These are phyloP conservation scores for Xanthoparmelia taractica DNA, from an alignment of 495 filamentous ascomycete species.

Conservation along the genomic window DNA sequence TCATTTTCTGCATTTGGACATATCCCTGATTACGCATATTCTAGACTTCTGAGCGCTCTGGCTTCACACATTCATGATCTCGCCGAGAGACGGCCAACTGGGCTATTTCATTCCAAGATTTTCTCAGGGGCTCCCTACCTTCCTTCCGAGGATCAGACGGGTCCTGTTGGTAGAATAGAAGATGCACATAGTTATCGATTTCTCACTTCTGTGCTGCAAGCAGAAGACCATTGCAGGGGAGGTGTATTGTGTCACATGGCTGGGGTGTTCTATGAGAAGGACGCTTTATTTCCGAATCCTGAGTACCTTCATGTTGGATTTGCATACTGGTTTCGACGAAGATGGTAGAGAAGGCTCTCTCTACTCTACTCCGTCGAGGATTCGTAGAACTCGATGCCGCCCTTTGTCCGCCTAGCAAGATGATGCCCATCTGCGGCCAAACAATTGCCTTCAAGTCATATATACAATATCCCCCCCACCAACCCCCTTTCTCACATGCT, in stretches of 20 bases:
- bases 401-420: not conserved
- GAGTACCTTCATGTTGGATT: not conserved
- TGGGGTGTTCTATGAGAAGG: not conserved
- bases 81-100: not conserved
- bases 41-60: too few species aligned
- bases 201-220: not conserved
- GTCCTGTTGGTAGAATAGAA: not conserved
- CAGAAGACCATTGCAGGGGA: not conserved
- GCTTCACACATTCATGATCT: not conserved
- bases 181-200: not conserved
- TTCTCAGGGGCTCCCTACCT: not conserved
- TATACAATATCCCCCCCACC: constrained; percentile 11
- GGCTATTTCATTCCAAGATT: not conserved
- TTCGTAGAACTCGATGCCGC: not conserved
- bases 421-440: not conserved
- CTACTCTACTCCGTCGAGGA: not conserved
- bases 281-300: not conserved
- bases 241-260: not conserved
- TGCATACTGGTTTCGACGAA: not conserved
- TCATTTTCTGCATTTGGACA: too few species aligned
- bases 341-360: not conserved
- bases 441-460: constrained; percentile 4
- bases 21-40: too few species aligned
- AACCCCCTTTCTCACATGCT: constrained; percentile 28
- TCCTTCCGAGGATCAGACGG: not conserved